A percentile compares a stretch with the other conserved stretches of the same genome.
Evolutionary conservation across 345 rosid genomes (phyloP).

Genomic region (Salix suchowensis): DNA sequence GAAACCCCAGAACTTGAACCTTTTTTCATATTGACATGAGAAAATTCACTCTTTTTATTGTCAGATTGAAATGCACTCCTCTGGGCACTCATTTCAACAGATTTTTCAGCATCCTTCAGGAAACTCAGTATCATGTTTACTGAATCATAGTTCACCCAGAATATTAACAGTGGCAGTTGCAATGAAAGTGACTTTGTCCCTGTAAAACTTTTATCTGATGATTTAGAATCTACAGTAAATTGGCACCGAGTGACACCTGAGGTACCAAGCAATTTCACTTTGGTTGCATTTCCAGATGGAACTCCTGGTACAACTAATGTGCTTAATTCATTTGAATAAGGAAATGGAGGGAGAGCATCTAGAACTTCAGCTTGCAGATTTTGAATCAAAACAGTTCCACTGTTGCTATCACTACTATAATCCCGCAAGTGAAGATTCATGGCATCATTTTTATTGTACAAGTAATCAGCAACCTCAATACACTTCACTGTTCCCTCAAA

Average conservation of each 20-base stretch:
- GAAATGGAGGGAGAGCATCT: constrained; percentile 54
- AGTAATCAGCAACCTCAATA: constrained; percentile 62
- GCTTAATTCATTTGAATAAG: constrained; percentile 25
- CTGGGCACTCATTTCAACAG: constrained; percentile 26
- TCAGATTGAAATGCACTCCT: constrained; percentile 14
- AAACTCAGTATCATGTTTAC: constrained; percentile 51
- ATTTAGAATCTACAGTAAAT: constrained; percentile 30
- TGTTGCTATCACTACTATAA: constrained; percentile 7
- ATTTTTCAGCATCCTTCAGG: constrained; percentile 44
- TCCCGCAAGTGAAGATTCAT: constrained; percentile 14
- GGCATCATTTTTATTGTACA: constrained; percentile 21
- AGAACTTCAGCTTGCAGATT: constrained; percentile 61
- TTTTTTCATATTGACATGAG: constrained; percentile 20
- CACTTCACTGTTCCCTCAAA: constrained; percentile 58
- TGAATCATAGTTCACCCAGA: constrained; percentile 67
- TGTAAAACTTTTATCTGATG: constrained; percentile 33
- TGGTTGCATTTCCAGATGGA: constrained; percentile 40
- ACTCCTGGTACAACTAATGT: constrained; percentile 34
- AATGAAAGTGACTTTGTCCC: constrained; percentile 52
- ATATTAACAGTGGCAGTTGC: constrained; percentile 54
- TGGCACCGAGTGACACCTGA: constrained; percentile 49
- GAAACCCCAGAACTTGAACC: constrained; percentile 23
- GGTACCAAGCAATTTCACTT: constrained; percentile 55
- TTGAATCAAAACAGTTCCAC: constrained; percentile 38
- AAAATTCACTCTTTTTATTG: constrained; percentile 20